phyloP scores from a whole-genome alignment of 441 rosid genomes.

The Metrosideros polymorpha region DNA sequence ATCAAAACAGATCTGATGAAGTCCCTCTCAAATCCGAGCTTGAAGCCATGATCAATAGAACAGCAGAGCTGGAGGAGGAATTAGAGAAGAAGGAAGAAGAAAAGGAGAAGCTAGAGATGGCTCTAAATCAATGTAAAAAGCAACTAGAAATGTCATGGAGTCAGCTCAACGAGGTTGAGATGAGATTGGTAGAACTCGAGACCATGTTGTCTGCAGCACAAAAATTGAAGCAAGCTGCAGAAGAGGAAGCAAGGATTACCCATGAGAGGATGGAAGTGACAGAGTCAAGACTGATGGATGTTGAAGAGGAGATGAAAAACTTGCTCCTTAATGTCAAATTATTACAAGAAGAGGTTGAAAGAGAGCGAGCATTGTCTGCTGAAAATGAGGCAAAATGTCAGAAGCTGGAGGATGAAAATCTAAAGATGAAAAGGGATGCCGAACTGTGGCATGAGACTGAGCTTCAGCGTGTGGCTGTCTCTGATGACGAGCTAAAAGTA shows the following conservation, averaged over 20 bases:
- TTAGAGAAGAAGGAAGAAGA: slow-evolving; percentile 51
- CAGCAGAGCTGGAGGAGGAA: slow-evolving; percentile 51
- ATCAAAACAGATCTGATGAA: slow-evolving; percentile 19
- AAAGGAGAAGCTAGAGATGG: slow-evolving; percentile 38
- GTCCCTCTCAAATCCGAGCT: slow-evolving; percentile 34
- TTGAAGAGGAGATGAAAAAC: slow-evolving; percentile 41
- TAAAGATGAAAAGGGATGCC: slow-evolving; percentile 36
- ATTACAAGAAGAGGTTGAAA: slow-evolving; percentile 32
- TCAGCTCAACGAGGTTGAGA: slow-evolving; percentile 33
- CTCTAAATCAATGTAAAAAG: slow-evolving; percentile 31
- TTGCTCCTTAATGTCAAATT: slow-evolving; percentile 36
- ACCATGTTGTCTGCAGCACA: slow-evolving; percentile 35
- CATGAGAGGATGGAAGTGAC: slow-evolving; percentile 32
- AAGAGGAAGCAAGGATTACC: slow-evolving; percentile 36
- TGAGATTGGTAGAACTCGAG: slow-evolving; percentile 33
- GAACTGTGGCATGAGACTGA: slow-evolving; percentile 17
- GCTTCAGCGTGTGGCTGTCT: slow-evolving; percentile 16
- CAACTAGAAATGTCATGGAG: slow-evolving; percentile 25
- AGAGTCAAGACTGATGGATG: slow-evolving; percentile 43
- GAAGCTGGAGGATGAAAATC: slow-evolving; percentile 47
- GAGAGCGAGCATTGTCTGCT: slow-evolving; percentile 37
- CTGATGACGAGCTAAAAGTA: slow-evolving; percentile 33
- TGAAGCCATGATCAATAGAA: slow-evolving; percentile 31
- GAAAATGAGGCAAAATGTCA: slow-evolving; percentile 30
- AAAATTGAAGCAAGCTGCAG: slow-evolving; percentile 44